Base-by-base conservation (phyloP, 2,329 filamentous ascomycete species). In the Xylaria sp. region DNA sequence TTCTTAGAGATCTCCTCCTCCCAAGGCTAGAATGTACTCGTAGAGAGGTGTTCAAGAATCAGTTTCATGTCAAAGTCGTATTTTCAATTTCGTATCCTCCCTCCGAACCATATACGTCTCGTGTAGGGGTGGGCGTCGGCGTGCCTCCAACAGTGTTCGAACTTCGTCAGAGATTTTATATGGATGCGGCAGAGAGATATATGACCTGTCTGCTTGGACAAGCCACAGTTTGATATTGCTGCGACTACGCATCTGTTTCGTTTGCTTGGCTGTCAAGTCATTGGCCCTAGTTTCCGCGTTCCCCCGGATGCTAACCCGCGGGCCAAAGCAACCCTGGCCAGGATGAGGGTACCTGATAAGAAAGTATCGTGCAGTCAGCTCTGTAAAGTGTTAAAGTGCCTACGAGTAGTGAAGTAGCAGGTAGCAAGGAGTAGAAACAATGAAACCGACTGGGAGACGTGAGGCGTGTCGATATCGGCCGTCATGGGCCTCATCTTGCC, bases 401-500 rank as follows among this genome's bases (percentile, higher is more conserved):
- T 5, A n/a, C n/a, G n/a, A n/a, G n/a, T n/a, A 30, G 23, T 30
- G 23, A 30, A 30, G 23, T 5, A 30, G 23, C 5, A 30, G 23
- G 23, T 30, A 30, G 23, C 23, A 30, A 37, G 54, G 35, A n/a
- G 35, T n/a, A 53, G 55, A 55, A 49, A 54, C 16, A 59, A 44
- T 37, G 13, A 48, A 58, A 59, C 23, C 49, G 53, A 51, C 52
- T 39, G 58, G 58, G 19, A 50, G n/a, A 59, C 55, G 52, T 54
- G 66, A 67, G 66, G 66, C 61, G 68, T 70, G 66, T 66, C 61
- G 58, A 59, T 66, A 66, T 65, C 67, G 64, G 63, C 56, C 34
- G 37, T 30, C 23, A 37, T 57, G 3, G 53, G 5, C 23, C 23
- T 3, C 52, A 55, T 59, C 47, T 57, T 47, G 58, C 57, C 39